phyloP scores from a whole-genome alignment of 371 early-diverging fungal species.

The Dinochytrium kinnereticum region DNA sequence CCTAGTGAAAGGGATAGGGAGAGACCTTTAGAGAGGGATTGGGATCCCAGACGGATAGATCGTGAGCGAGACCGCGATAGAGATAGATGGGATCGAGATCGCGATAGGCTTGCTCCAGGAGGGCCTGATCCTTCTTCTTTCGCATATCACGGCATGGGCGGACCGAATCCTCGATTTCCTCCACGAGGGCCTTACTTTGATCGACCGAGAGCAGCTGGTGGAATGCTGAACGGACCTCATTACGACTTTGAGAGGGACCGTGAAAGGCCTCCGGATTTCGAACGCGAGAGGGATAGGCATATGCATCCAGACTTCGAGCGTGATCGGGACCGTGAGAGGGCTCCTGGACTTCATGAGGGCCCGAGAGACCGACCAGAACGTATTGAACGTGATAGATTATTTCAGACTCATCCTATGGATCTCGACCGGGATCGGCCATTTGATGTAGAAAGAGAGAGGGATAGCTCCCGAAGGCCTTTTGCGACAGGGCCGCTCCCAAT shows the following conservation, averaged over 20 bases:
- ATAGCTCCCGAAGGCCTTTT: not conserved
- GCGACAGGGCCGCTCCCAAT: not conserved
- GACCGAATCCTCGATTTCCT: not conserved
- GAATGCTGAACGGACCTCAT: not conserved
- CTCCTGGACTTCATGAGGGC: not conserved
- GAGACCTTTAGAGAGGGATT: not conserved
- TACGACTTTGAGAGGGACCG: slow-evolving; percentile 13
- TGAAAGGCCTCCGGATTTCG: not conserved
- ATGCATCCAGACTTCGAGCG: not conserved
- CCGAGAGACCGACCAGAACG: slow-evolving; percentile 11
- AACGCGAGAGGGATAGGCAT: slow-evolving; percentile 10
- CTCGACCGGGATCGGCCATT: not conserved
- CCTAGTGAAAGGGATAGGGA: slow-evolving; percentile 12
- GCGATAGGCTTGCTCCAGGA: not conserved
- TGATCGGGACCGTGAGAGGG: not conserved
- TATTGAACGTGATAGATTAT: not conserved
- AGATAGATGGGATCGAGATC: slow-evolving; percentile 9
- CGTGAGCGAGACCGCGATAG: slow-evolving; percentile 18
- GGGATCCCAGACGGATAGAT: not conserved
- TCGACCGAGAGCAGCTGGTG: not conserved
- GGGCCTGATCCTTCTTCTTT: not conserved
- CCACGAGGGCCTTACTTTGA: slow-evolving; percentile 6
- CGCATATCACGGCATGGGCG: not conserved
- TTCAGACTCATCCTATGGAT: not conserved
- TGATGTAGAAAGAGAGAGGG: not conserved